A percentile compares a stretch with the other conserved stretches of the same genome.
These are phyloP conservation scores for Narthecium ossifragum DNA, from an alignment of 106 monocot species.

Conservation along the genomic window DNA sequence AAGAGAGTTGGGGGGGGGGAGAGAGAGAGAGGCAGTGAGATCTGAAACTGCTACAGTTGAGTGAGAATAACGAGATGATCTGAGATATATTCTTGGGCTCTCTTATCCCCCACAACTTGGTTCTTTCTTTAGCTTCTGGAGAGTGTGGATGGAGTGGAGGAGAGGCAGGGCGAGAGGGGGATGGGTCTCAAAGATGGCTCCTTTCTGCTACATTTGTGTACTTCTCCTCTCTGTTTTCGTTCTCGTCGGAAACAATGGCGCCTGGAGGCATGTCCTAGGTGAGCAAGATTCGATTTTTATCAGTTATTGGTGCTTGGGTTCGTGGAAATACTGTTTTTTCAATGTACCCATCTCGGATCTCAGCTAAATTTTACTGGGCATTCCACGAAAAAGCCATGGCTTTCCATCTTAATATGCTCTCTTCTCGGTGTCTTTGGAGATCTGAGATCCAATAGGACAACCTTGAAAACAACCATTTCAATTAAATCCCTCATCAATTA, in stretches of 20 bases:
- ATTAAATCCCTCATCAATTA: too few species aligned
- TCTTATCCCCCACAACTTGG: neutral
- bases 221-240: slow-evolving; percentile 6
- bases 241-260: neutral
- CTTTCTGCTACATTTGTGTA: slow-evolving; percentile 6
- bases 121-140: neutral
- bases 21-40: neutral
- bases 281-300: too few species aligned
- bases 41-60: neutral
- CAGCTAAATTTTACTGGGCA: too few species aligned
- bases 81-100: neutral
- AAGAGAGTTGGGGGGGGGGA: neutral
- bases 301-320: neutral
- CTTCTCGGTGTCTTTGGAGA: too few species aligned
- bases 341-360: too few species aligned
- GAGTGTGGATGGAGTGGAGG: slow-evolving; percentile 2
- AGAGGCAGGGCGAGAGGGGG: neutral
- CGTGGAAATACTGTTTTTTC: too few species aligned
- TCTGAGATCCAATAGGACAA: too few species aligned
- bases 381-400: too few species aligned
- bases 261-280: too few species aligned
- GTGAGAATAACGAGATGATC: slow-evolving; percentile 4
- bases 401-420: too few species aligned
- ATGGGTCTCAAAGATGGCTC: neutral
- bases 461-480: too few species aligned